Conservation (phyloP, 176 grass and related monocot species). For the Tillandsia fasciculata region DNA sequence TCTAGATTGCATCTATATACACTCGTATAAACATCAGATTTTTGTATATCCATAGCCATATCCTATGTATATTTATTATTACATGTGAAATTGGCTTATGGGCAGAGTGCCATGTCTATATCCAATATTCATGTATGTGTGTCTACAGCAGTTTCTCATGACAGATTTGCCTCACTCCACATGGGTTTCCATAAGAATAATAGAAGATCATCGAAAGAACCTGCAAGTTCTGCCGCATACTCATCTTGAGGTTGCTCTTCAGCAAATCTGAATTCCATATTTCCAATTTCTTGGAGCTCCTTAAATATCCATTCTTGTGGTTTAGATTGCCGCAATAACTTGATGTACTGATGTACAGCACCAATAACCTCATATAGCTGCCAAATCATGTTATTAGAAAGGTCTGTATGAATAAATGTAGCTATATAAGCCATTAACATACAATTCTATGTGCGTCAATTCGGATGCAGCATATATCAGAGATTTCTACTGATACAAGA, state of each 20-base stretch:
- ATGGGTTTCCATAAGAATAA: conserved; percentile 10
- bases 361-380: conserved; percentile 66
- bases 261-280: conserved; percentile 95
- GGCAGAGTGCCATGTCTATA: no score
- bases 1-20: no score
- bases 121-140: no score
- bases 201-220: conserved; percentile 33
- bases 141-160: no score
- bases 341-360: conserved; percentile 75
- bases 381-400: conserved; percentile 23
- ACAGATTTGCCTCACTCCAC: not conserved
- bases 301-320: conserved; percentile 97
- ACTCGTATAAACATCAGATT: no score
- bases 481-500: not conserved
- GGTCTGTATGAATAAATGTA: not conserved
- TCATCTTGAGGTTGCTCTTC: conserved; percentile 97
- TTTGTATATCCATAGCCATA: no score
- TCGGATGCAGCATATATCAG: not conserved
- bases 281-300: conserved; percentile 86
- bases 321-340: conserved; percentile 58
- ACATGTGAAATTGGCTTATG: no score
- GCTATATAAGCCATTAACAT: not conserved
- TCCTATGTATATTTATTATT: no score
- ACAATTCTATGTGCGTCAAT: not conserved
- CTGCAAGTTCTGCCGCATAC: conserved; percentile 80